Evolutionary conservation across 1,139 yeast species (phyloP).

Genomic region (Magnusiomyces fungicola): DNA sequence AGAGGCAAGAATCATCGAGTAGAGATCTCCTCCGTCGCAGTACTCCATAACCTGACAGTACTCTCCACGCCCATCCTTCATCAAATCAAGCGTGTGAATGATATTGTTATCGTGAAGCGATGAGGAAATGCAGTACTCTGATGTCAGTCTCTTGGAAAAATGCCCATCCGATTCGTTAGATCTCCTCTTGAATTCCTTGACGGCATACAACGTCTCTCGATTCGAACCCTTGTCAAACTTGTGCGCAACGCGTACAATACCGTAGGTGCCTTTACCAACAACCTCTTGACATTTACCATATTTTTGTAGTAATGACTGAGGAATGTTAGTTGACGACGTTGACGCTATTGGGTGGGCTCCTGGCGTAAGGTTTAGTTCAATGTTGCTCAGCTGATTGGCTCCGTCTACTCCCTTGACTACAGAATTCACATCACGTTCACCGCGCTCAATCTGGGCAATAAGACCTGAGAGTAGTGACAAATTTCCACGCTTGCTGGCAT

Average conservation of each 20-base stretch:
- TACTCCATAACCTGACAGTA: conserved; percentile 96
- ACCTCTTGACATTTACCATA: conserved; percentile 77
- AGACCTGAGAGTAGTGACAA: conserved; percentile 80
- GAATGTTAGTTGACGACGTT: conserved; percentile 22
- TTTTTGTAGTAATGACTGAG: conserved; percentile 46
- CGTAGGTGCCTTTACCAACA: conserved; percentile 81
- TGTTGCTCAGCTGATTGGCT: conserved; percentile 3
- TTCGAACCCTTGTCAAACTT: conserved; percentile 38
- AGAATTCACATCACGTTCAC: conserved; percentile 14
- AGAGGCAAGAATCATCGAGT: conserved; percentile 73
- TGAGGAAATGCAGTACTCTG: conserved; percentile 81
- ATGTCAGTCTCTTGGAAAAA: conserved; percentile 65
- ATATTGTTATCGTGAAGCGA: conserved; percentile 74
- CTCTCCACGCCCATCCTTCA: conserved; percentile 87
- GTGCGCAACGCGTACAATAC: conserved; percentile 70
- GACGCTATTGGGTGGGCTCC: too few species aligned
- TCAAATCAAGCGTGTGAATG: conserved; percentile 75
- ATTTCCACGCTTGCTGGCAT: background rate
- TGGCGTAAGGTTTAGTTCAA: conserved; percentile 17
- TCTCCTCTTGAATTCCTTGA: conserved; percentile 64
- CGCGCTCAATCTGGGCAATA: conserved; percentile 54
- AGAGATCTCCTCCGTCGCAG: conserved; percentile 92
- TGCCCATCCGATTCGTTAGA: conserved; percentile 49
- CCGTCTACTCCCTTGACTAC: conserved; percentile 8
- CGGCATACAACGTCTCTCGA: conserved; percentile 59